Percentiles rank a stretch among this genome's conserved stretches.
phyloP scores from a whole-genome alignment of 2,329 filamentous ascomycete species.

The Nemania serpens region DNA sequence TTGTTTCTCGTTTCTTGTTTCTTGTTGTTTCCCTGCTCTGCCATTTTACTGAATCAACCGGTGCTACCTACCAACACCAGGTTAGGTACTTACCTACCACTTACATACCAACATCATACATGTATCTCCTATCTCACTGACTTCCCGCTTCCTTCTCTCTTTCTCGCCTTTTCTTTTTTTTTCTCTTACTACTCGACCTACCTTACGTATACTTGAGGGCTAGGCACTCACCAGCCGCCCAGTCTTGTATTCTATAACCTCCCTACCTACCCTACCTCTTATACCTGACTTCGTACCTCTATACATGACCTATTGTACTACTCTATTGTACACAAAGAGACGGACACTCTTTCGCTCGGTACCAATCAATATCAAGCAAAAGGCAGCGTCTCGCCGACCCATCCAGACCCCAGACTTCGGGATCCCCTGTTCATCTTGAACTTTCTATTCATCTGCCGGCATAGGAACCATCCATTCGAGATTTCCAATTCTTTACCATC shows the following conservation, averaged over 20 bases:
- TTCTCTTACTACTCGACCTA: too few species aligned
- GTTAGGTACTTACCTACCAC: too few species aligned
- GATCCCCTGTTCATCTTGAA: too few species aligned
- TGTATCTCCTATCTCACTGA: neutral
- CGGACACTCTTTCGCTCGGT: neutral
- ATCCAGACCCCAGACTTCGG: neutral
- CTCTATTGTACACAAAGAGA: neutral
- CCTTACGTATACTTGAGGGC: neutral
- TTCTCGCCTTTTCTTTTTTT: neutral
- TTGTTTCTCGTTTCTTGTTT: conserved; percentile 7
- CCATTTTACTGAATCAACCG: too few species aligned
- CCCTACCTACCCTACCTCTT: neutral
- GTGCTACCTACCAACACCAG: too few species aligned
- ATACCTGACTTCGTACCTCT: too few species aligned
- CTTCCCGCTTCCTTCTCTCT: neutral
- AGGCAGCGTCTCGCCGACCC: neutral
- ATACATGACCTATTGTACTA: too few species aligned
- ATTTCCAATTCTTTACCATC: neutral
- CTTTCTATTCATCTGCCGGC: conserved; percentile 5
- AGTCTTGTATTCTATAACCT: neutral
- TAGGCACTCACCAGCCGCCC: neutral
- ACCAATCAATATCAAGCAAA: neutral
- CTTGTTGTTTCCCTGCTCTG: neutral
- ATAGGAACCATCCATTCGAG: neutral
- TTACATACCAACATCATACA: neutral